Base-by-base conservation (phyloP, 2,329 filamentous ascomycete species). In the Domatiomyces catenatus region DNA sequence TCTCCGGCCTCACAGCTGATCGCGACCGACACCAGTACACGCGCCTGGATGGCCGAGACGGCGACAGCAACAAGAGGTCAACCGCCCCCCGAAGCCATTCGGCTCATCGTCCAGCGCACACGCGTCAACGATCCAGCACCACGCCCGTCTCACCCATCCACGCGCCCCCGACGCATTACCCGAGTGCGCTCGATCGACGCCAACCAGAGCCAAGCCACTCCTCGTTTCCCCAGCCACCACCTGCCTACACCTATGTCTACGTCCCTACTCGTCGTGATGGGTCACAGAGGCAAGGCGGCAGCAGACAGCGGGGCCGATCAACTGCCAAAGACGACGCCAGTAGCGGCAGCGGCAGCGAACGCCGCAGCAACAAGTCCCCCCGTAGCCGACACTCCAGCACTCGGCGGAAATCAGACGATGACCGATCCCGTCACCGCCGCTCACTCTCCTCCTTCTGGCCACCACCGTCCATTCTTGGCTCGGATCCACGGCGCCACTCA, bases 401-500 rank as follows among this genome's bases (percentile, higher is more conserved):
- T 6, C 3, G 22, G 22, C 43, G 22, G 4, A 44, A 24, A 44
- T 44, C 8, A 8, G 22, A 44, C 43, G 43, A 24, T n/a, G 18
- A n/a, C 18, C 43, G 10, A 17, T 7, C 15, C 8, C 26, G 32
- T 48, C 47, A 26, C 6, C 45, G 5, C 43, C 47, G 36, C 22
- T 48, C 20, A 20, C 18, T 32, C 20, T 36, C 46, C 46, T 4
- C 46, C 26, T 17, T 28, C 46, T 48, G 56, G 52, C 32, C 54
- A 15, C 32, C 54, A 15, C 57, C 57, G 10, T 56, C 54, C 17
- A 55, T 59, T 32, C 52, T 58, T 50, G 47, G 48, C 43, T 58
- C 54, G 22, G 50, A 54, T 52, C 55, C 56, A 51, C 54, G 57
- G 18, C 57, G 57, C 22, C 56, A 58, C 52, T 59, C 57, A 5